phyloP scores from a whole-genome alignment of 1,284 basidiomycete species.

The Cryptococcus sp. region DNA sequence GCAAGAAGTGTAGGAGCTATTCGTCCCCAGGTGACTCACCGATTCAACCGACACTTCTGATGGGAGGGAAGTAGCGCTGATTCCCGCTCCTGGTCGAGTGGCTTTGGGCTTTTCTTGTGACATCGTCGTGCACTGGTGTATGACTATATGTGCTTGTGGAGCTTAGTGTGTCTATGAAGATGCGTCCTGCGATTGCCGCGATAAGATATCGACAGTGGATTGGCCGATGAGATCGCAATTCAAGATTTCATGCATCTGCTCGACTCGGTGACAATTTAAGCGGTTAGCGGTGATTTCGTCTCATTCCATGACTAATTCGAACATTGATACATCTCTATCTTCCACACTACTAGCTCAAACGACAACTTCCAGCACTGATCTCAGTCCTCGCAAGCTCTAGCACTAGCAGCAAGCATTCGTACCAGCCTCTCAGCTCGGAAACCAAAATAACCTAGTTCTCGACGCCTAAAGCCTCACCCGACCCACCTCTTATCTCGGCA shows the following conservation, averaged over 20 bases:
- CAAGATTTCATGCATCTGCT: too few relatives aligned
- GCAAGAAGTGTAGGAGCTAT: background rate
- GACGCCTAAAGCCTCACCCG: background rate
- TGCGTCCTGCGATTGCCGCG: background rate
- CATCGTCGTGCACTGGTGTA: background rate
- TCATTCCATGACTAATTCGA: too few relatives aligned
- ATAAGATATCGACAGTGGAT: too few relatives aligned
- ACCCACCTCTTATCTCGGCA: constrained; percentile 10
- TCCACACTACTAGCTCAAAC: background rate
- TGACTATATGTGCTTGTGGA: background rate
- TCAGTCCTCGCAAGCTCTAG: too few relatives aligned
- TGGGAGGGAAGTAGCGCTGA: background rate
- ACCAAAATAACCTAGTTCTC: background rate
- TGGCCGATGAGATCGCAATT: too few relatives aligned
- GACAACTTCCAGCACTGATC: too few relatives aligned
- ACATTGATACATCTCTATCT: too few relatives aligned
- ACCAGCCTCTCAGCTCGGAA: too few relatives aligned
- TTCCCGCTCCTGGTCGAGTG: background rate
- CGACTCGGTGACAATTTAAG: too few relatives aligned
- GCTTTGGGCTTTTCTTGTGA: background rate
- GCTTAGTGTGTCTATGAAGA: background rate
- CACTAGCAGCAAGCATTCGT: too few relatives aligned
- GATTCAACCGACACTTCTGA: background rate
- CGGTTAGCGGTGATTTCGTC: too few relatives aligned
- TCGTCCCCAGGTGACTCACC: background rate